These are phyloP conservation scores for Ustilago curta DNA, from an alignment of 1,284 basidiomycete genomes.

Conservation along the genomic window DNA sequence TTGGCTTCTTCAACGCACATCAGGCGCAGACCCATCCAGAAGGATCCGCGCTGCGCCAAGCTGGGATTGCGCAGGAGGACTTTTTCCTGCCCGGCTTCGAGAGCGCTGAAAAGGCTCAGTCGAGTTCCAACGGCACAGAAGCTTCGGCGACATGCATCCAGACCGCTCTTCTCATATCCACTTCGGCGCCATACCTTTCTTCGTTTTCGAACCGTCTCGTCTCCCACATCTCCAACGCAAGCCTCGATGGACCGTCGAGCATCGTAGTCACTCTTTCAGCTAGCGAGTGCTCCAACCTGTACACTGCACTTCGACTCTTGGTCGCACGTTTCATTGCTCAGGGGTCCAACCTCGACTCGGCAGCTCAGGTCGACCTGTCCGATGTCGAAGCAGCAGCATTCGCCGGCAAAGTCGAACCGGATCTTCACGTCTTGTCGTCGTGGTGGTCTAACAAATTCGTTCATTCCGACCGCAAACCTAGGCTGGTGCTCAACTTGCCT, in stretches of 20 bases:
- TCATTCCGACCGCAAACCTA: background rate
- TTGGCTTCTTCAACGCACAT: slow-evolving; percentile 24
- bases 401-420: slow-evolving; percentile 40
- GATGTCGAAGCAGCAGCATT: slow-evolving; percentile 36
- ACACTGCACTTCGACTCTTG: slow-evolving; percentile 40
- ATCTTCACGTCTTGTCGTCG: slow-evolving; percentile 27
- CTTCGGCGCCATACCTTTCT: slow-evolving; percentile 40
- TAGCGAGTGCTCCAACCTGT: slow-evolving; percentile 45
- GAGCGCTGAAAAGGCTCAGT: background rate
- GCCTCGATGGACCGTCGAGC: slow-evolving; percentile 3
- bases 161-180: slow-evolving; percentile 45
- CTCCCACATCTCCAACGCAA: slow-evolving; percentile 30
- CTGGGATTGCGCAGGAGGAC: slow-evolving; percentile 14
- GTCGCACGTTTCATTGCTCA: slow-evolving; percentile 51
- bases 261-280: slow-evolving; percentile 47
- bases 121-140: background rate
- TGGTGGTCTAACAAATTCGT: slow-evolving; percentile 40
- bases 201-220: slow-evolving; percentile 44
- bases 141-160: slow-evolving; percentile 34
- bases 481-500: slow-evolving; percentile 38
- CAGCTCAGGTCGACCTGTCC: background rate
- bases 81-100: slow-evolving; percentile 48
- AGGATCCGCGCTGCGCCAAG: background rate
- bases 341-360: slow-evolving; percentile 11
- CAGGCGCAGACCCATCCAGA: background rate